These are phyloP conservation scores for Harrya chromipes DNA, from an alignment of 768 basidiomycete genomes.

Conservation along the genomic window DNA sequence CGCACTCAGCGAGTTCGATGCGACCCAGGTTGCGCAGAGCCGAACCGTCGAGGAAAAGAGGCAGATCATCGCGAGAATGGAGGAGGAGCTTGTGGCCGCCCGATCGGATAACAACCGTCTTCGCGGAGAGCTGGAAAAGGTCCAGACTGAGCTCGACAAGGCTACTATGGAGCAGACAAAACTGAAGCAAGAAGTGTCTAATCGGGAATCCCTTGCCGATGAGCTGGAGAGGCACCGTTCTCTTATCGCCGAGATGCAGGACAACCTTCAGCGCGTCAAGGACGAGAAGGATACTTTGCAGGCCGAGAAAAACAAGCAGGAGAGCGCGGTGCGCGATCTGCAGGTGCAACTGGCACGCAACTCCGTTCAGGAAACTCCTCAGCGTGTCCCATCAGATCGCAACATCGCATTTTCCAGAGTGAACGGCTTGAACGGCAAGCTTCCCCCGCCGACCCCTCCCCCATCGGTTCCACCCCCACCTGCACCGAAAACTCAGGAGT, in stretches of 20 bases:
- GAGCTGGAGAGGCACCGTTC: conserved; percentile 80
- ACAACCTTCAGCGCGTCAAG: conserved; percentile 72
- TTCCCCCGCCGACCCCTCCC: conserved; percentile 78
- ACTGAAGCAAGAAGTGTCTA: conserved; percentile 68
- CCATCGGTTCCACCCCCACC: conserved; percentile 87
- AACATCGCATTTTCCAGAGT: conserved; percentile 53
- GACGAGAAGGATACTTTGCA: conserved; percentile 80
- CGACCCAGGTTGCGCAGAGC: conserved; percentile 43
- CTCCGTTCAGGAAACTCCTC: conserved; percentile 41
- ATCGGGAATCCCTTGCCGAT: conserved; percentile 66
- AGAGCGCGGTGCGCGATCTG: conserved; percentile 69
- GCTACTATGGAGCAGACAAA: conserved; percentile 58
- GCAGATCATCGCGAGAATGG: conserved; percentile 42
- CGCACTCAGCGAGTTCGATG: conserved; percentile 40
- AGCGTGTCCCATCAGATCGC: conserved; percentile 53
- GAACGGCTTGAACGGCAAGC: conserved; percentile 65
- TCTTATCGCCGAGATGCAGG: conserved; percentile 72
- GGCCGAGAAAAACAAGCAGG: conserved; percentile 67
- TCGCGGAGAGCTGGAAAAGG: conserved; percentile 38
- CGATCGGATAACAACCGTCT: conserved; percentile 44
- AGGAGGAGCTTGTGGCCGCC: conserved; percentile 45
- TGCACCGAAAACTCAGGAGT: conserved; percentile 55
- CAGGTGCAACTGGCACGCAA: conserved; percentile 69
- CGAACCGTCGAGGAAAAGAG: conserved; percentile 50
- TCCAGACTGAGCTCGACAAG: conserved; percentile 57